These are phyloP conservation scores for Pythium scleroteichum DNA, from an alignment of 352 stramenopile species.

Conservation along the genomic window DNA sequence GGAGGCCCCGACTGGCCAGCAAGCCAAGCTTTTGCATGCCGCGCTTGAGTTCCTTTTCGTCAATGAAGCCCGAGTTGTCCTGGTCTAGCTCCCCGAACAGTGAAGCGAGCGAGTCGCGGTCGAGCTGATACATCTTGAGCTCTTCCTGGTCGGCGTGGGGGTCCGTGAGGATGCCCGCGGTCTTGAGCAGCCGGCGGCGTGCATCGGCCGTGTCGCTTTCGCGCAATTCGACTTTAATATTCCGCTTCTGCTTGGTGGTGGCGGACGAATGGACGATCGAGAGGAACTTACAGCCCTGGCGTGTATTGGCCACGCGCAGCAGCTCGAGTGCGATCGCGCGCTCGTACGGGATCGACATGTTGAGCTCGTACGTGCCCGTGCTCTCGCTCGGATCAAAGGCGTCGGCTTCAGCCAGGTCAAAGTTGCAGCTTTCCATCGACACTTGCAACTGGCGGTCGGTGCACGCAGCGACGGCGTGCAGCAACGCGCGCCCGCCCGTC, in stretches of 20 bases:
- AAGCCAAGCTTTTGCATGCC: slow-evolving; percentile 58
- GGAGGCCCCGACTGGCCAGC: slow-evolving; percentile 27
- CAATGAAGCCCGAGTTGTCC: slow-evolving; percentile 68
- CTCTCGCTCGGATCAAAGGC: slow-evolving; percentile 70
- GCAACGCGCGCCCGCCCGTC: slow-evolving; percentile 53
- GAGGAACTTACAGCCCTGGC: slow-evolving; percentile 82
- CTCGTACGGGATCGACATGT: slow-evolving; percentile 78
- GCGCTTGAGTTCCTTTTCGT: slow-evolving; percentile 50
- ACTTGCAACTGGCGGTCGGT: slow-evolving; percentile 55
- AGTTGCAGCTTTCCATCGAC: slow-evolving; percentile 74
- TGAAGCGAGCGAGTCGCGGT: slow-evolving; percentile 45
- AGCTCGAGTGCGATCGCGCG: slow-evolving; percentile 71
- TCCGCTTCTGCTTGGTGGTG: slow-evolving; percentile 43
- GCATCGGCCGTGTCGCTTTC: slow-evolving; percentile 46
- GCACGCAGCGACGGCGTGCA: slow-evolving; percentile 64
- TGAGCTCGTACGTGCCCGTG: slow-evolving; percentile 74
- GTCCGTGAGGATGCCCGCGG: slow-evolving; percentile 62
- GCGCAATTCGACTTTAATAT: slow-evolving; percentile 65
- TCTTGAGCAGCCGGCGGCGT: slow-evolving; percentile 59
- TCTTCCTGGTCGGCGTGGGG: slow-evolving; percentile 31
- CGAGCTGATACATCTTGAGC: slow-evolving; percentile 38
- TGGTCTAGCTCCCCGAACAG: slow-evolving; percentile 72
- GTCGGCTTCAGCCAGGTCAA: slow-evolving; percentile 64
- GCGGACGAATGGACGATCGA: slow-evolving; percentile 57
- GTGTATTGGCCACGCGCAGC: slow-evolving; percentile 66